Evolutionary conservation across 192 early-diverging fungal genomes (phyloP), one percentile per base, ranked within the genome.

Genomic region (Mortierella alpina): DNA sequence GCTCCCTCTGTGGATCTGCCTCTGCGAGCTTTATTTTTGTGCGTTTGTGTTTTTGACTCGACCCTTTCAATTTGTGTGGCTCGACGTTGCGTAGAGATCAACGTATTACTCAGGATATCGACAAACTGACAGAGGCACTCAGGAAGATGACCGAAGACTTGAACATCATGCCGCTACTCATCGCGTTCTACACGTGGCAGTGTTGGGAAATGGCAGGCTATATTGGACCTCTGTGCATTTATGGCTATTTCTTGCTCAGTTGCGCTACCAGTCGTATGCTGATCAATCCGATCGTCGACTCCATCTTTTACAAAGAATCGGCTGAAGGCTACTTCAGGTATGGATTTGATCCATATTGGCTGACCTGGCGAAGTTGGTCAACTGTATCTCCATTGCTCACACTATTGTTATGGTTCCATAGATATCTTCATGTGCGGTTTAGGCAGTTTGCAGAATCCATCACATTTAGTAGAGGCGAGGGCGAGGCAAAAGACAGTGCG

Each of bases 31-130:
- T 48, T 41, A 22, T 58, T 82, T 39, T 40, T 47, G 15, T 50
- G 18, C 7, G 8, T 1, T 13, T 39, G 2, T 11, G 23, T 40
- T n/a, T n/a, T n/a, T 20, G 40, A 41, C 20, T 42, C 51, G 54
- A 20, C 31, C 54, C n/a, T 40, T 17, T 41, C 10, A 14, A 9
- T n/a, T 66, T 41, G n/a, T n/a, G n/a, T n/a, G n/a, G n/a, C n/a
- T n/a, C n/a, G 12, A 51, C 49, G 44, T 54, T 12, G 15, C 59
- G 45, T 74, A 89, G 88, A 14, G 96, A 98, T 73, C 94, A 96
- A 81, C 90, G 96, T 15, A 95, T 97, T 48, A 88, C 96, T 17
- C 95, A 96, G 82, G 96, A 98, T 77, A 89, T 96, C 46, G 95
- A 95, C 73, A 92, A 91, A 56, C 89, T 98, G 45, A 52, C 93